A percentile compares a stretch with the other conserved stretches of the same genome.
Conservation (phyloP, 2,329 filamentous ascomycete species). For the Venturia nashicola region DNA sequence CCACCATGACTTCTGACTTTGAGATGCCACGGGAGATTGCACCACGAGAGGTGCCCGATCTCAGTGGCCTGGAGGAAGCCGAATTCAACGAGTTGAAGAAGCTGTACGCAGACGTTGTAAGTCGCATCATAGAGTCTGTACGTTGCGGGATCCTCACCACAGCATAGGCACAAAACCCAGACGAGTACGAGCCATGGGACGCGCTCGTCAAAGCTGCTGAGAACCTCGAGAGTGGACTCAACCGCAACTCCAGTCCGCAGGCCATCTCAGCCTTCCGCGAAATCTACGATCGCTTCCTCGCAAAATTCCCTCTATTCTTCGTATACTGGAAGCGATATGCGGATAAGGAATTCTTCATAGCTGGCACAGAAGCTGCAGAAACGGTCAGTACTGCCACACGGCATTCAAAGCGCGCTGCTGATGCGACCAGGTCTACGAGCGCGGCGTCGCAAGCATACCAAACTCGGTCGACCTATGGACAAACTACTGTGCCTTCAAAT, state of each 20-base stretch:
- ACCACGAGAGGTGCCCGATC: constrained; percentile 5
- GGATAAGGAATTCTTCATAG: constrained; percentile 92
- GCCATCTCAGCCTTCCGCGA: constrained; percentile 78
- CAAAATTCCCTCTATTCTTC: constrained; percentile 90
- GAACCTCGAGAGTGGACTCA: constrained; percentile 79
- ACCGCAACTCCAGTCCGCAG: constrained; percentile 90
- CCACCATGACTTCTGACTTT: not conserved
- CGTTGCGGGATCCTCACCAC: constrained; percentile 5
- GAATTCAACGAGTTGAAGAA: constrained; percentile 74
- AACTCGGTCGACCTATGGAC: constrained; percentile 95
- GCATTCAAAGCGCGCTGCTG: constrained; percentile 14
- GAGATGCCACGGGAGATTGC: constrained; percentile 1
- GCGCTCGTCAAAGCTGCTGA: constrained; percentile 77
- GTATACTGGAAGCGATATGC: constrained; percentile 99
- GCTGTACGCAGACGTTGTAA: constrained; percentile 64
- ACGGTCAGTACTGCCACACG: constrained; percentile 51
- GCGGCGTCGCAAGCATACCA: constrained; percentile 83
- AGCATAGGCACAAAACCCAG: constrained; percentile 54
- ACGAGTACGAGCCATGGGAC: constrained; percentile 93
- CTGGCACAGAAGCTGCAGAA: constrained; percentile 90
- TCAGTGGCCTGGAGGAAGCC: constrained; percentile 40
- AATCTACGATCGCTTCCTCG: constrained; percentile 83
- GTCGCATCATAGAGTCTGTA: constrained; percentile 21
- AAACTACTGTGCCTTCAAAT: constrained; percentile 95
- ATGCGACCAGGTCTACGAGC: constrained; percentile 67